Base-by-base conservation (phyloP, 139 green algal genomes). In the Tetratostichococcus sp. region DNA sequence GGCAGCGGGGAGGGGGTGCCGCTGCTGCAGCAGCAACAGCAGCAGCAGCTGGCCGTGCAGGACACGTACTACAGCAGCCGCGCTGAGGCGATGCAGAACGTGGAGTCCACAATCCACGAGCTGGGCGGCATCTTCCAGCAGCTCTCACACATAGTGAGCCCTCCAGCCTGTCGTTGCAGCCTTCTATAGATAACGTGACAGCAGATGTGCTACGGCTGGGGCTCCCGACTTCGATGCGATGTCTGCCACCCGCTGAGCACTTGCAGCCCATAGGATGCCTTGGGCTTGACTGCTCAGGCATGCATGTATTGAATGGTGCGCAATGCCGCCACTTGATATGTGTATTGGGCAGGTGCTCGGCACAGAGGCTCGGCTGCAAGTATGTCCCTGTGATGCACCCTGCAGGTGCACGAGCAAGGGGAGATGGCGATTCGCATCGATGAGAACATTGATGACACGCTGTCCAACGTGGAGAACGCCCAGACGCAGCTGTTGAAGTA, bases 51-150 rank as follows among this genome's bases (percentile, higher is more conserved):
- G 73, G 65, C 68, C 35, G 25, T 89, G 66, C 85, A 90, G 71
- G 88, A 93, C 69, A 71, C 66, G 39, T 93, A 94, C 81, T 59
- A 90, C 39, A 71, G 43, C 42, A 84, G 77, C 50, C 72, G 91
- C 16, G 83, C 88, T 0, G 91, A 95, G 75, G 94, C 94, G 30
- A 78, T 99, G 81, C 91, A 93, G 30, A 95, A 96, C 72, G 95
- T 98, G 69, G 95, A 99, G 83, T 84, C 83, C 58, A 98, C 96
- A 5, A 99, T 99, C 43, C 85, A 92, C 35, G 96, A 99, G 85
- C 89, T 99, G 57, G 93, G 96, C n/a, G 87, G 76, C 75, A 99
- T 99, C 57, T 99, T 99, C 85, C 91, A 93, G 69, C 92, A 99
- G 86, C 89, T 99, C 50, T 91, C 93, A 2, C 90, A 95, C 50